Evolutionary conservation across 148 eudicot species (phyloP), one percentile per base, ranked within the genome.

Genomic region (Heliosperma pusillum): DNA sequence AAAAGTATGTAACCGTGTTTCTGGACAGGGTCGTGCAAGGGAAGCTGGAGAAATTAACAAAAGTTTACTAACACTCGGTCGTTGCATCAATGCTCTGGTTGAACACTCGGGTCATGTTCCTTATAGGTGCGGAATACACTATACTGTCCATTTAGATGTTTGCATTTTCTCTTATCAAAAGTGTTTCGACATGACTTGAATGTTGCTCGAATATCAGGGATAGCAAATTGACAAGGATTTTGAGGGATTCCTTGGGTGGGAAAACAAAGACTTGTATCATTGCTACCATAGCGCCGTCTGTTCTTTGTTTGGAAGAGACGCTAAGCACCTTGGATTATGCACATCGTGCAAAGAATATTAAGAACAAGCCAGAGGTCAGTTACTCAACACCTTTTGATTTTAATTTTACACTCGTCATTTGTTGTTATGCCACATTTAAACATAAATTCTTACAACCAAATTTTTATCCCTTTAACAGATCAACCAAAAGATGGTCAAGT

Each of bases 1-100:
- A 40, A 76, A 58, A 55, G 15, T 59, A 50, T 66, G 60, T 42
- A 33, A 30, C 26, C 64, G 25, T 70, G 66, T 75, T 50, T 12
- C 17, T 20, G 80, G 83, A 70, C 84, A 96, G 99, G 88, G 95
- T 15, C 86, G 99, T 87, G 99, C 99, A 57, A 85, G 97, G 87
- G 97, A 92, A 96, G 99, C 99, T 44, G 99, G 99, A 64, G 99
- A 96, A 80, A 96, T 96, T 24, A 96, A 96, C 80, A 96, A 96
- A 88, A 96, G 99, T 80, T 86, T 92, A 83, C 91, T 96, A 44
- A 96, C 99, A 29, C 94, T 96, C 75, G 99, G 99, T 70, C 94
- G 99, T 78, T 91, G 91, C 75, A 96, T 96, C 82, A 96, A 96
- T 79, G 86, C 97, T 63, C 83, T 96, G 65, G 99, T 96, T 82